phyloP scores from a whole-genome alignment of 805 yeast genomes.

The Zygoascus biomembranicola region DNA sequence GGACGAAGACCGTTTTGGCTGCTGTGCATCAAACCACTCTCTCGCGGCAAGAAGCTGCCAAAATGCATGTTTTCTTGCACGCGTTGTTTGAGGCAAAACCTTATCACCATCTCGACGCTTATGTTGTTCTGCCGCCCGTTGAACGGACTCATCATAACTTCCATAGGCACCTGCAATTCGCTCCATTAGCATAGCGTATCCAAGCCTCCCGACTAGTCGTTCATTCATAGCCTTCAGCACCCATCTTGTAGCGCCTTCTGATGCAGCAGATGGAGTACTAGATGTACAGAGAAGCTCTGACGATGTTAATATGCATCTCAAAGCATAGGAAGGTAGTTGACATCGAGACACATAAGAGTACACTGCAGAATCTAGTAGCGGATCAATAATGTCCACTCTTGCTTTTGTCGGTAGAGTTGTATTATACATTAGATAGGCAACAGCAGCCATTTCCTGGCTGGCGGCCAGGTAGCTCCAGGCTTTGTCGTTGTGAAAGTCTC shows the following conservation, averaged over 20 bases:
- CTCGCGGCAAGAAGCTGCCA: conserved; percentile 71
- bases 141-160: conserved; percentile 17
- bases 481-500: conserved; percentile 68
- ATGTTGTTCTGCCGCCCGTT: background rate
- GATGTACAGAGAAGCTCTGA: conserved; percentile 56
- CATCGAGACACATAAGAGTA: conserved; percentile 71
- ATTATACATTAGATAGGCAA: conserved; percentile 54
- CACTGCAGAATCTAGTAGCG: conserved; percentile 59
- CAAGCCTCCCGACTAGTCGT: conserved; percentile 31
- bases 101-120: background rate
- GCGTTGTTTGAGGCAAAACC: conserved; percentile 29
- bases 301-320: conserved; percentile 57
- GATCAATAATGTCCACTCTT: conserved; percentile 47
- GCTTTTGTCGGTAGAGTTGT: conserved; percentile 33
- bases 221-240: conserved; percentile 37
- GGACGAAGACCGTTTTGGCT: conserved; percentile 5
- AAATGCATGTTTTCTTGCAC: conserved; percentile 65
- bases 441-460: conserved; percentile 80
- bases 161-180: conserved; percentile 46
- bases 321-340: conserved; percentile 58
- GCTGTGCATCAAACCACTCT: conserved; percentile 46
- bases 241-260: conserved; percentile 40
- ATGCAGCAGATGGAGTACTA: conserved; percentile 35
- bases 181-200: conserved; percentile 45
- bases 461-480: conserved; percentile 79